Percentiles rank a stretch among this genome's conserved stretches.
phyloP scores from a whole-genome alignment of 345 rosid species.

The Populus pruinosa region DNA sequence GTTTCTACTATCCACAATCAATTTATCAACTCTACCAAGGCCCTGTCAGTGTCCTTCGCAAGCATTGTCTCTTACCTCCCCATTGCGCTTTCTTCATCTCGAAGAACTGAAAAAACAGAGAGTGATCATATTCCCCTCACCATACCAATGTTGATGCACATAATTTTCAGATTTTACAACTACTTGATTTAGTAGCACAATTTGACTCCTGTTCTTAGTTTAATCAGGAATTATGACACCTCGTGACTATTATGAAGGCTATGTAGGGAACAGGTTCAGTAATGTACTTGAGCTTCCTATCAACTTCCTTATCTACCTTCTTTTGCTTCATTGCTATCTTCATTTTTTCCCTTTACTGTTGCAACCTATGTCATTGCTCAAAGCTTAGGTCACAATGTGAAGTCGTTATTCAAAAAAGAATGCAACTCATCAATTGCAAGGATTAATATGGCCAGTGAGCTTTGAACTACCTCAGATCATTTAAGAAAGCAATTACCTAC shows the following conservation, averaged over 20 bases:
- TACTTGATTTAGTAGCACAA: too few species aligned
- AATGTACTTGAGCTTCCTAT: too few species aligned
- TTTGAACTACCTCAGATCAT: not conserved
- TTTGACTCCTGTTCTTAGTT: too few species aligned
- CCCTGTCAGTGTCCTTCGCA: constrained; percentile 37
- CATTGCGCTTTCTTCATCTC: constrained; percentile 39
- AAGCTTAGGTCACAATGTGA: not conserved
- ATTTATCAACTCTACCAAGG: constrained; percentile 23
- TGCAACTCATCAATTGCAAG: not conserved
- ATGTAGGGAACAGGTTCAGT: too few species aligned
- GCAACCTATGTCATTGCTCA: too few species aligned
- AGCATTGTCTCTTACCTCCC: constrained; percentile 33
- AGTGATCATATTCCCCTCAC: not conserved
- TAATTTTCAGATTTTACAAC: too few species aligned
- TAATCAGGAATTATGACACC: too few species aligned
- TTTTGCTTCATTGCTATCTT: too few species aligned
- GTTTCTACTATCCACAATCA: not conserved
- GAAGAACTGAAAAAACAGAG: constrained; percentile 15
- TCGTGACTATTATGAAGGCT: too few species aligned
- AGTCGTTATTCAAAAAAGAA: too few species aligned
- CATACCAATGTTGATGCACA: not conserved
- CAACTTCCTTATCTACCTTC: too few species aligned
- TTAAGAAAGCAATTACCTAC: not conserved
- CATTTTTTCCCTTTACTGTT: too few species aligned
- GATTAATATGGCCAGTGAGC: not conserved